Conservation (phyloP, 148 eudicot genomes). For the Salicornia ramosissima region DNA sequence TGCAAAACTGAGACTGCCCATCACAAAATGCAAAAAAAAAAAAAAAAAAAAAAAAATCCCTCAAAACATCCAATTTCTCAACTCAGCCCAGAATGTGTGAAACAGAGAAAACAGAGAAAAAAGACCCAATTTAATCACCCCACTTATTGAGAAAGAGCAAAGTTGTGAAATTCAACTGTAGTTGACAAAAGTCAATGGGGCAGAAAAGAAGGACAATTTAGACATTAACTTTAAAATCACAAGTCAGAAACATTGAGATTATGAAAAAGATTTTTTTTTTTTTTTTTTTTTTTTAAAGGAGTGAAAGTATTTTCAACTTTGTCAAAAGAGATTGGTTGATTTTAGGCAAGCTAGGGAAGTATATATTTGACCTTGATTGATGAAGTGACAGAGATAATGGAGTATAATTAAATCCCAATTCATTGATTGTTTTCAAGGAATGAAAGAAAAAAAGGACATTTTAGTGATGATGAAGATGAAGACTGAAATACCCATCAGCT, state of each 20-base stretch:
- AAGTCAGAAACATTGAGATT: background rate
- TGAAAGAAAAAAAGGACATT: slow-evolving; percentile 5
- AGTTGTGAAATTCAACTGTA: background rate
- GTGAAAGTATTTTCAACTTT: slow-evolving; percentile 20
- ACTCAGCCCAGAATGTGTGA: background rate
- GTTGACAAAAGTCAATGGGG: slow-evolving; percentile 23
- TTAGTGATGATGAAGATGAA: slow-evolving; percentile 20
- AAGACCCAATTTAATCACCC: background rate
- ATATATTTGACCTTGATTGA: slow-evolving; percentile 22
- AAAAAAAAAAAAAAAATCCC: too few relatives aligned
- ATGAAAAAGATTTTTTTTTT: slow-evolving; percentile 1
- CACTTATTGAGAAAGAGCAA: background rate
- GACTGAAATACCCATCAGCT: slow-evolving; percentile 19
- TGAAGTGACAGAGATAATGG: slow-evolving; percentile 5
- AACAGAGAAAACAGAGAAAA: background rate
- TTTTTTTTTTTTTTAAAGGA: background rate
- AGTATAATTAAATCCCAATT: background rate
- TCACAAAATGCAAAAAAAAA: slow-evolving; percentile 8
- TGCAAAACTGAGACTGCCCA: slow-evolving; percentile 13
- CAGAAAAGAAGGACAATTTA: background rate
- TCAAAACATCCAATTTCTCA: slow-evolving; percentile 11
- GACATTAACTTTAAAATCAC: slow-evolving; percentile 19
- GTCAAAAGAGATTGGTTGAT: slow-evolving; percentile 12
- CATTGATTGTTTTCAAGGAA: background rate
- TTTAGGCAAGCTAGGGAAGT: slow-evolving; percentile 15